Evolutionary conservation across 2,329 filamentous ascomycete genomes (phyloP), one percentile per base, ranked within the genome.

Genomic region (Alternaria gaisen): DNA sequence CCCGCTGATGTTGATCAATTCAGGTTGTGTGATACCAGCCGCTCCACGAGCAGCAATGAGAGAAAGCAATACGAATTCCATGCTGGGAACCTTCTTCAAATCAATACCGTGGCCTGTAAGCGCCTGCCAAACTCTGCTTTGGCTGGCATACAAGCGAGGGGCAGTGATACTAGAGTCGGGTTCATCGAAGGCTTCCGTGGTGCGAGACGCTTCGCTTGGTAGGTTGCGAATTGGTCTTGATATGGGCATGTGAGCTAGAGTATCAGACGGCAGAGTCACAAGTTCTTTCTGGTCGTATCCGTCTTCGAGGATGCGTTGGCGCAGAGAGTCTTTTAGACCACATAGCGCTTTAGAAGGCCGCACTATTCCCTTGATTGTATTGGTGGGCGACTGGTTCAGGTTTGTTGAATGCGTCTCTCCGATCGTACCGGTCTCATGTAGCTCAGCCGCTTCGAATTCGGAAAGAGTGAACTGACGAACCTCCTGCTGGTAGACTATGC

Each of bases 91-190:
- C 61, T 83, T 85, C 48, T 80, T 82, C 16, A 81, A 77, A 67
- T 90, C 87, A 24, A 84, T 82, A 20, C 82, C 82, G 74, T 90
- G 88, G 2, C 87, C 87, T 12, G 87, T 82, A 52, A 90, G 77
- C 9, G 87, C 85, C 57, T 84, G 80, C 87, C 88, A 90, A 26
- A 85, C 83, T 36, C 86, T 81, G 53, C 86, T 83, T 64, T 85
- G 80, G 7, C 82, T 87, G 8, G 86, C 84, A 68, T 65, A 82
- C 4, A 78, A 59, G 8, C 74, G 73, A 24, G 74, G 75, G 5
- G 67, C 64, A 10, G 65, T 67, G 20, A 63, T 67, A 7, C 60
- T 61, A 1, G 62, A 41, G 20, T 66, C 56, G 5, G 70, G 68
- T 11, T 73, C 70, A 52, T 77, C 72, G 42, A 77, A 77, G 9